Percentiles rank a stretch among this genome's conserved stretches.
phyloP scores from a whole-genome alignment of 1,284 basidiomycete species.

The Meripilus lineatus region DNA sequence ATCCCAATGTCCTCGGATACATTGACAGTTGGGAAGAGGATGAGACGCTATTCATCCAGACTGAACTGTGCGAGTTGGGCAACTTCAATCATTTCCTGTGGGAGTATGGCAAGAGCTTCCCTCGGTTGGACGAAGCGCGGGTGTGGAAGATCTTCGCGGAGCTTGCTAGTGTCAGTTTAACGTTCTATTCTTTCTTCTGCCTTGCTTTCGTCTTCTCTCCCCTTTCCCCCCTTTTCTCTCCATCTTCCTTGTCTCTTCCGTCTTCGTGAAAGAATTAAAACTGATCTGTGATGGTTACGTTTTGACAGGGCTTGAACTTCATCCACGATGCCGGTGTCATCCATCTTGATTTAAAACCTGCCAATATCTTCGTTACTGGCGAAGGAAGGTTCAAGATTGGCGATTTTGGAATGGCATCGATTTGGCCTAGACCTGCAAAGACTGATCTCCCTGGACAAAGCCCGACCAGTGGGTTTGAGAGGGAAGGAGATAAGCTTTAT shows the following conservation, averaged over 20 bases:
- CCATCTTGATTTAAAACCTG: conserved; percentile 97
- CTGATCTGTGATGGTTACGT: conserved; percentile 2
- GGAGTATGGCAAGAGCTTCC: conserved; percentile 85
- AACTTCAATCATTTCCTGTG: conserved; percentile 91
- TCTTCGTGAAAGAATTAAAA: too few relatives aligned
- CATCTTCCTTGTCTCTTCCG: too few relatives aligned
- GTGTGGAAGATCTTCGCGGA: conserved; percentile 98
- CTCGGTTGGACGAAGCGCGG: conserved; percentile 85
- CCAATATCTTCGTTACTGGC: conserved; percentile 91
- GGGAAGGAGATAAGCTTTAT: conserved; percentile 97
- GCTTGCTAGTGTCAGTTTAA: conserved; percentile 72
- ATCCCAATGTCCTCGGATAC: conserved; percentile 86
- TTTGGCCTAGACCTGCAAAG: conserved; percentile 64
- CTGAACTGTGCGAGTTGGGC: conserved; percentile 92
- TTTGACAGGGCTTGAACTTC: conserved; percentile 74
- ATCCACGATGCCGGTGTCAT: conserved; percentile 89
- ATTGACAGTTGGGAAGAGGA: conserved; percentile 97
- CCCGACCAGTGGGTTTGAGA: conserved; percentile 58
- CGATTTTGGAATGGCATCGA: conserved; percentile 96
- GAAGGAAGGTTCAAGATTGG: conserved; percentile 95
- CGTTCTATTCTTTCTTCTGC: conserved; percentile 1
- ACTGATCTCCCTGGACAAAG: conserved; percentile 23
- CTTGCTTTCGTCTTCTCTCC: too few relatives aligned
- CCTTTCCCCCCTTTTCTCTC: too few relatives aligned
- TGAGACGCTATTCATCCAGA: conserved; percentile 87